Base-by-base conservation (phyloP, 2,329 filamentous ascomycete species). In the Monilinia fructigena region DNA sequence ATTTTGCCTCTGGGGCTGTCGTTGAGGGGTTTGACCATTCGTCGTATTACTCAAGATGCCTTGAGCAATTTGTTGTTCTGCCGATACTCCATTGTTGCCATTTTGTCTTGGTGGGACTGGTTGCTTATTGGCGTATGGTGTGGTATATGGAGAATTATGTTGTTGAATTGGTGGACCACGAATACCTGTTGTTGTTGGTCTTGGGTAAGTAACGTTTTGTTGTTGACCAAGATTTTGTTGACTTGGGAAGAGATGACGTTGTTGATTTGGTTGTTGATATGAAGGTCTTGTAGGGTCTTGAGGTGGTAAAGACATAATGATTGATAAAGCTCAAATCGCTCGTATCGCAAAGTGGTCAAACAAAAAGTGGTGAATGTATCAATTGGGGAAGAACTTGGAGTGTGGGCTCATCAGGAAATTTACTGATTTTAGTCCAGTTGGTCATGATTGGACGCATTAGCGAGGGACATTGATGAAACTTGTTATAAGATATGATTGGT, bases 51-150 rank as follows among this genome's bases (percentile, higher is more conserved):
- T 73, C 69, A 76, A 68, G 66, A 75, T 69, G 53, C 74, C 74
- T 67, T 75, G 73, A 31, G 74, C 74, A 69, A 76, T 76, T 69
- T 76, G 74, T 67, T 75, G 74, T 63, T 76, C 74, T 56, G 74
- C 74, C 56, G 74, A 75, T 16, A 73, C 70, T 63, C 70, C 70
- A 54, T 58, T 67, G 55, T 65, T 69, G 38, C 68, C 70, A 72
- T 73, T 74, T 55, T 73, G 71, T 52, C 73, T 67, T 23, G 71
- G 61, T 40, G 65, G 68, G 28, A 68, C 60, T 61, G 70, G 72
- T 20, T 67, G 66, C 68, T 71, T 72, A 64, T 67, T 72, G 16
- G 73, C 68, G 61, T 75, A 75, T 45, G 73, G 74, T 7, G 73
- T 75, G 11, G 72, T 67, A 65, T 75, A 75, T 28, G 74, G 71